phyloP scores from a whole-genome alignment of 352 stramenopile species.

The Pseudoperonospora humuli region DNA sequence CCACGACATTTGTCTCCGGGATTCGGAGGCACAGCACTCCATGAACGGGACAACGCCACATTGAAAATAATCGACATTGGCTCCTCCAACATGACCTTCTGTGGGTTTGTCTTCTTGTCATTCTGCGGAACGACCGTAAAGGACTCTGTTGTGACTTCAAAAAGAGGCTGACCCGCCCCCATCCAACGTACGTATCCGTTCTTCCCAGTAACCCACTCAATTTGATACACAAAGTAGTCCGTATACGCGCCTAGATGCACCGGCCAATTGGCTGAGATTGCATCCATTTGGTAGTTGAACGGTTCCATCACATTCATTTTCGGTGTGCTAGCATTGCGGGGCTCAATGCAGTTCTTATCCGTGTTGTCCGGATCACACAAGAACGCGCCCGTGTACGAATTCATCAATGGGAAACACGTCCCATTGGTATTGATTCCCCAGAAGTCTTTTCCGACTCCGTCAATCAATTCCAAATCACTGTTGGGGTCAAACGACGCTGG shows the following conservation, averaged over 20 bases:
- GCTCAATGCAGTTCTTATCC: constrained; percentile 19
- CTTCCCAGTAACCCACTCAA: constrained; percentile 58
- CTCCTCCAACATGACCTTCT: constrained; percentile 89
- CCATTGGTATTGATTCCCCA: constrained; percentile 60
- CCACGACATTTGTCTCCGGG: constrained; percentile 37
- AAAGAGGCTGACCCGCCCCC: constrained; percentile 80
- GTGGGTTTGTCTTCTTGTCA: constrained; percentile 45
- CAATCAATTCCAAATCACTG: constrained; percentile 31
- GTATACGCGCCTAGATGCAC: constrained; percentile 75
- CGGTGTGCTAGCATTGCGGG: constrained; percentile 8
- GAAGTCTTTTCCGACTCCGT: constrained; percentile 19
- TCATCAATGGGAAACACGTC: constrained; percentile 52
- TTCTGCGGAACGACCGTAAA: constrained; percentile 54
- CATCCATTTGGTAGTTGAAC: constrained; percentile 87
- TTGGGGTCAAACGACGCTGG: constrained; percentile 48
- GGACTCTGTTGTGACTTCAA: constrained; percentile 66
- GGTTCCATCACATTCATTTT: constrained; percentile 9
- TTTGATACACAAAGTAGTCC: constrained; percentile 66
- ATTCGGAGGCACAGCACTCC: constrained; percentile 59
- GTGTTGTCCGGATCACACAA: constrained; percentile 51
- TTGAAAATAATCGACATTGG: constrained; percentile 93
- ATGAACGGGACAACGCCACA: constrained; percentile 86
- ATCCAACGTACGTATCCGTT: constrained; percentile 64
- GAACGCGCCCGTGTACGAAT: constrained; percentile 49
- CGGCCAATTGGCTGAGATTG: constrained; percentile 87